Evolutionary conservation across 1,284 basidiomycete genomes (phyloP).

Genomic region (Tilletia walkeri): DNA sequence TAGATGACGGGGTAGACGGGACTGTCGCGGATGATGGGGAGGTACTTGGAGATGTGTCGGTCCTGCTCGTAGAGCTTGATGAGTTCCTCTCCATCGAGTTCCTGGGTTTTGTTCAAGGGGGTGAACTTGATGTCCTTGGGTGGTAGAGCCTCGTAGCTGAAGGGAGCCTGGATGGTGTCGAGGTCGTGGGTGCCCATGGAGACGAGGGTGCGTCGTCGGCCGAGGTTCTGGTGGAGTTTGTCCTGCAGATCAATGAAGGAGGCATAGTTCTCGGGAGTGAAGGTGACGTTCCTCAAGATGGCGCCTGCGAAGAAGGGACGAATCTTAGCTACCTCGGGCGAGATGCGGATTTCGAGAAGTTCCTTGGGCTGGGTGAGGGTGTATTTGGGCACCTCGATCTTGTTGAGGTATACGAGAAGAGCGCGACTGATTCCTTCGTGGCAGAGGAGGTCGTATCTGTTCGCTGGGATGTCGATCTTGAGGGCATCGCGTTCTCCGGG

Average conservation of each 20-base stretch:
- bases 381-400: conserved; percentile 65
- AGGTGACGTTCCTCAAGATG: conserved; percentile 80
- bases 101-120: conserved; percentile 77
- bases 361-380: conserved; percentile 36
- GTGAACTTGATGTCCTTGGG: conserved; percentile 87
- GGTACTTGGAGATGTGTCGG: conserved; percentile 82
- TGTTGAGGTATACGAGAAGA: conserved; percentile 79
- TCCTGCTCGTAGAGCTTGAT: conserved; percentile 70
- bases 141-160: conserved; percentile 83
- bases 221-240: conserved; percentile 95
- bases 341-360: conserved; percentile 39
- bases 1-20: conserved; percentile 98
- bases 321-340: conserved; percentile 60
- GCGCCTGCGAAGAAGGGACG: conserved; percentile 89
- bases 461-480: conserved; percentile 98
- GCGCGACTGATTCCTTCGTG: conserved; percentile 92
- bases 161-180: conserved; percentile 80
- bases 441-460: conserved; percentile 93
- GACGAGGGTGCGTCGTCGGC: conserved; percentile 82
- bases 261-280: conserved; percentile 84
- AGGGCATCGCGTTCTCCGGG: conserved; percentile 84
- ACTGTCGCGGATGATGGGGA: conserved; percentile 89
- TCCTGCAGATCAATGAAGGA: conserved; percentile 97
- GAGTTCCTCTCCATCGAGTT: conserved; percentile 58
- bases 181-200: conserved; percentile 97